Conservation (phyloP, 2,329 filamentous ascomycete species). For the Neonectria faginata region DNA sequence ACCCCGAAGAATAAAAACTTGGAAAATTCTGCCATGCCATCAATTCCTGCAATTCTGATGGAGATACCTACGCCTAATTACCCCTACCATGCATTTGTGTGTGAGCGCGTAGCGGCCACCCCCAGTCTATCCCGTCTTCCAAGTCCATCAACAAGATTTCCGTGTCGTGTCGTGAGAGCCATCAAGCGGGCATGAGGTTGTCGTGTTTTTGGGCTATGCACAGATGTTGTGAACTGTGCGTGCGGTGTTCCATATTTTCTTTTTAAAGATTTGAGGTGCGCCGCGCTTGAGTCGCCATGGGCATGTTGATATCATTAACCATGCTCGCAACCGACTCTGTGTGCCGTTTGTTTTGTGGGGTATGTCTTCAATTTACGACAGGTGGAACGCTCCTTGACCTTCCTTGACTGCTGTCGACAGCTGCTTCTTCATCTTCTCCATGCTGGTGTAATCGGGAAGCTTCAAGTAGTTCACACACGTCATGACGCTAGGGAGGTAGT, state of each 20-base stretch:
- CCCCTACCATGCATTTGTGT: constrained; percentile 43
- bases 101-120: constrained; percentile 27
- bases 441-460: constrained; percentile 88
- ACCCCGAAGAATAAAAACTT: constrained; percentile 26
- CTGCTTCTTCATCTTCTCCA: constrained; percentile 81
- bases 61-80: constrained; percentile 42
- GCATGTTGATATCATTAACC: background rate
- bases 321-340: background rate
- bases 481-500: constrained; percentile 99
- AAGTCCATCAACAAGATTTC: constrained; percentile 33
- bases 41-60: constrained; percentile 35
- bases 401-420: constrained; percentile 90
- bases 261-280: constrained; percentile 1
- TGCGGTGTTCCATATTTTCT: constrained; percentile 13
- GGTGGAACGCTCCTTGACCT: constrained; percentile 96
- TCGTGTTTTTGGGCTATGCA: constrained; percentile 29
- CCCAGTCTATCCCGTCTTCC: constrained; percentile 45
- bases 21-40: constrained; percentile 33
- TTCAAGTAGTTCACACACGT: constrained; percentile 99
- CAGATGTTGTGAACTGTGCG: constrained; percentile 20
- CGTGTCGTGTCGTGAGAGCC: constrained; percentile 42
- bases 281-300: background rate
- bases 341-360: background rate
- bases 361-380: constrained; percentile 70
- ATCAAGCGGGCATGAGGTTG: constrained; percentile 38